Percentiles rank a stretch among this genome's conserved stretches.
Evolutionary conservation across 768 basidiomycete species (phyloP).

Genomic region (Zangia roseola): DNA sequence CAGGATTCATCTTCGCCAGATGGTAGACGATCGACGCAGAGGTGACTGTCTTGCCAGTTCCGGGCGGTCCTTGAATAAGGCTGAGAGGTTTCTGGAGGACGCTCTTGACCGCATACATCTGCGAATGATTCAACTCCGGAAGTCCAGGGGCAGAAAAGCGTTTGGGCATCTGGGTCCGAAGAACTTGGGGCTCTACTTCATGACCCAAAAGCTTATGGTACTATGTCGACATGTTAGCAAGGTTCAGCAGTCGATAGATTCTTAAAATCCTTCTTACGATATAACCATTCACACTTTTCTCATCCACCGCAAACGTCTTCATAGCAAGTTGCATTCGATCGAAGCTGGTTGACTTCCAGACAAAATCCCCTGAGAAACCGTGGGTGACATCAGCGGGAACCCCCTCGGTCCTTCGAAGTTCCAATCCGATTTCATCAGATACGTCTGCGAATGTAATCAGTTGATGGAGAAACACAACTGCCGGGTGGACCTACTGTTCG

Average conservation of each 20-base stretch:
- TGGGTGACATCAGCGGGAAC: conserved; percentile 93
- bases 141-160: conserved; percentile 96
- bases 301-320: conserved; percentile 99
- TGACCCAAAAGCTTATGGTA: conserved; percentile 99
- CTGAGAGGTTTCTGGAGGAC: conserved; percentile 97
- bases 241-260: background rate
- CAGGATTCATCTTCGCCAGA: conserved; percentile 99
- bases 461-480: background rate
- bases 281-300: conserved; percentile 98
- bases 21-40: conserved; percentile 99
- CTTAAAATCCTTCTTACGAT: conserved; percentile 64
- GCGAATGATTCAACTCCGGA: conserved; percentile 98
- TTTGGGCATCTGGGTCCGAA: conserved; percentile 93
- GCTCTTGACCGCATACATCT: conserved; percentile 99
- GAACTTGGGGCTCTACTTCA: conserved; percentile 91
- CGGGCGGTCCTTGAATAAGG: conserved; percentile 97
- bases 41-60: conserved; percentile 98
- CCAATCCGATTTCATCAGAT: conserved; percentile 96
- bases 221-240: conserved; percentile 39
- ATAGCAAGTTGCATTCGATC: conserved; percentile 99
- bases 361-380: conserved; percentile 97
- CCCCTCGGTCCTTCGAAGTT: conserved; percentile 85
- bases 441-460: conserved; percentile 61
- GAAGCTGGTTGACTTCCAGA: conserved; percentile 99
- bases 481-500: conserved; percentile 73